These are phyloP conservation scores for Penicillium alfredii DNA, from an alignment of 495 filamentous ascomycete species.

Conservation along the genomic window DNA sequence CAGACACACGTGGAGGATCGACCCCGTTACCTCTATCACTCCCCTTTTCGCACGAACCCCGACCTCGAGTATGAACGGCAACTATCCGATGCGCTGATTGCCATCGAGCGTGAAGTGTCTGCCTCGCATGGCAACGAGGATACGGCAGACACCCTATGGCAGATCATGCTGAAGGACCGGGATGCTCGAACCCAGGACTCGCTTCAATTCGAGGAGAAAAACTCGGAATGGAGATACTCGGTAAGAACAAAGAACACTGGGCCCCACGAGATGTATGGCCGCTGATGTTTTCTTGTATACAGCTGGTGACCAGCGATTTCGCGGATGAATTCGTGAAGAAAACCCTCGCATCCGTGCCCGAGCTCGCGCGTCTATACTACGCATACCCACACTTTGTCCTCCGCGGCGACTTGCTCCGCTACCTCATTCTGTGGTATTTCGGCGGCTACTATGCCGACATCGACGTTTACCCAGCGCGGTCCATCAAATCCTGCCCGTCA, in stretches of 20 bases:
- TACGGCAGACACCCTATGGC: constrained; percentile 28
- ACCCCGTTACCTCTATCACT: constrained; percentile 27
- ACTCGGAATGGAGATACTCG: no score
- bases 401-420: constrained; percentile 37
- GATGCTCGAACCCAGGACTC: constrained; percentile 24
- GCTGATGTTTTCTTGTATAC: no score
- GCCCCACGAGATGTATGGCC: no score
- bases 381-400: constrained; percentile 25
- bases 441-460: constrained; percentile 43
- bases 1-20: no score
- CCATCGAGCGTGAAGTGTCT: constrained; percentile 19
- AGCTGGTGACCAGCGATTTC: constrained; percentile 16
- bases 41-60: constrained; percentile 25
- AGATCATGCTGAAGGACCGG: constrained; percentile 24
- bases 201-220: constrained; percentile 22
- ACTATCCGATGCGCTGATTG: constrained; percentile 19
- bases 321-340: constrained; percentile 14
- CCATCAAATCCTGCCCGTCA: constrained; percentile 19
- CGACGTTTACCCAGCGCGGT: constrained; percentile 24
- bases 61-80: constrained; percentile 26
- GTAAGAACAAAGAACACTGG: no score
- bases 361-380: constrained; percentile 11
- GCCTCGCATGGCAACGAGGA: constrained; percentile 4
- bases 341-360: constrained; percentile 12
- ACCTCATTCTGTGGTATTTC: constrained; percentile 34